phyloP scores from a whole-genome alignment of 2,329 filamentous ascomycete genomes.

The Phialophora verrucosa region DNA sequence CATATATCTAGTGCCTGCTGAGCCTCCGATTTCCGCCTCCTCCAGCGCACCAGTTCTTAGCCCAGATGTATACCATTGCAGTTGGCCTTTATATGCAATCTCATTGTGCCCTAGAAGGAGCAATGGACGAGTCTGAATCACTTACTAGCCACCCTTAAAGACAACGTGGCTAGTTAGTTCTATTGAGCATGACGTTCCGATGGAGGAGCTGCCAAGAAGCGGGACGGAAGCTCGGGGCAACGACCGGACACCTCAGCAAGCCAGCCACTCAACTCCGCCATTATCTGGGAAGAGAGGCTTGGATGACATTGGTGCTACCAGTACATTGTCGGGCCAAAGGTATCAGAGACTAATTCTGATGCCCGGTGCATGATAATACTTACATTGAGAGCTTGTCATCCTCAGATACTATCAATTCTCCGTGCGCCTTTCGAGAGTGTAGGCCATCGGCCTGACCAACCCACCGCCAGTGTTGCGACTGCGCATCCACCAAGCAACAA shows the following conservation, averaged over 20 bases:
- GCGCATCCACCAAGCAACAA: constrained; percentile 14
- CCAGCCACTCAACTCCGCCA: constrained; percentile 3
- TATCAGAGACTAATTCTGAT: neutral
- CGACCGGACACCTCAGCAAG: constrained; percentile 8
- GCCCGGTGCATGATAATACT: constrained; percentile 5
- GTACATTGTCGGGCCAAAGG: constrained; percentile 4
- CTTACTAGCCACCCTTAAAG: neutral
- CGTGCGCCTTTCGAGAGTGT: neutral
- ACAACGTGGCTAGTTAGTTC: neutral
- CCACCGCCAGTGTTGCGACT: constrained; percentile 6
- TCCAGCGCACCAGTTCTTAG: neutral
- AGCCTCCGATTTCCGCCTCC: neutral
- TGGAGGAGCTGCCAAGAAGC: neutral
- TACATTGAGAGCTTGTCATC: constrained; percentile 1
- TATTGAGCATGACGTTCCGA: neutral
- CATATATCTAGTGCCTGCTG: neutral
- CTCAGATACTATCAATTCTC: neutral
- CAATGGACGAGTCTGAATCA: neutral
- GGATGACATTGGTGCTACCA: constrained; percentile 1
- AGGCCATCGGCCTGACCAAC: neutral
- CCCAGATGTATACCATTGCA: neutral
- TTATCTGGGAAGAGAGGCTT: constrained; percentile 4
- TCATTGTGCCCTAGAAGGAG: neutral
- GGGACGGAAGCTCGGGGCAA: constrained; percentile 11
- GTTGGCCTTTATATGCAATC: neutral